Percentiles rank a stretch among this genome's conserved stretches.
Conservation (phyloP, 371 early-diverging fungal species). For the Circinella umbellata region DNA sequence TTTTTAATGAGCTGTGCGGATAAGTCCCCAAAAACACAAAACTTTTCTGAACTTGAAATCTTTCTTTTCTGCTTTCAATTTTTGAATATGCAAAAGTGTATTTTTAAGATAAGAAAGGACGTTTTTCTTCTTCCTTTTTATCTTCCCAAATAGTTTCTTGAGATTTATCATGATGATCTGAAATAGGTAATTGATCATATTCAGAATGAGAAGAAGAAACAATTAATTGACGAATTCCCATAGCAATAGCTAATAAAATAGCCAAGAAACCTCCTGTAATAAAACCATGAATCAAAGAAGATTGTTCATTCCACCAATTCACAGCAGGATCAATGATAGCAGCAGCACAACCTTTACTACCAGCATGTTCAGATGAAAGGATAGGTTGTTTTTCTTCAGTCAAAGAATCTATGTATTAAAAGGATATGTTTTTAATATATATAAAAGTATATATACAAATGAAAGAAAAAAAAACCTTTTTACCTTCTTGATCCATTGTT, state of each 20-base stretch:
- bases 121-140: slow-evolving; percentile 40
- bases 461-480: too few species aligned
- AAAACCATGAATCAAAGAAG: slow-evolving; percentile 23
- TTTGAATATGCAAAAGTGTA: too few species aligned
- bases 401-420: too few species aligned
- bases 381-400: background rate
- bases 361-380: slow-evolving; percentile 6
- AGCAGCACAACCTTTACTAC: slow-evolving; percentile 19
- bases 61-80: too few species aligned
- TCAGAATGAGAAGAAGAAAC: slow-evolving; percentile 16
- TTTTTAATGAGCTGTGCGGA: too few species aligned
- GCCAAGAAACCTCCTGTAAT: slow-evolving; percentile 34
- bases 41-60: too few species aligned
- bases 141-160: slow-evolving; percentile 32
- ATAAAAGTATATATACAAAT: too few species aligned
- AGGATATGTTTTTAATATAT: too few species aligned
- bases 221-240: slow-evolving; percentile 36
- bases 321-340: slow-evolving; percentile 31
- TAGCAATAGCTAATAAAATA: slow-evolving; percentile 31
- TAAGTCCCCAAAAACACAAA: too few species aligned
- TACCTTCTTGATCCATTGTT: background rate
- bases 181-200: slow-evolving; percentile 20
- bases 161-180: slow-evolving; percentile 24
- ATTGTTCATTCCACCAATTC: slow-evolving; percentile 47
- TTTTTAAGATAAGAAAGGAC: slow-evolving; percentile 35